phyloP scores from a whole-genome alignment of 1,284 basidiomycete species.

The Cystobasidiaceae sp. region DNA sequence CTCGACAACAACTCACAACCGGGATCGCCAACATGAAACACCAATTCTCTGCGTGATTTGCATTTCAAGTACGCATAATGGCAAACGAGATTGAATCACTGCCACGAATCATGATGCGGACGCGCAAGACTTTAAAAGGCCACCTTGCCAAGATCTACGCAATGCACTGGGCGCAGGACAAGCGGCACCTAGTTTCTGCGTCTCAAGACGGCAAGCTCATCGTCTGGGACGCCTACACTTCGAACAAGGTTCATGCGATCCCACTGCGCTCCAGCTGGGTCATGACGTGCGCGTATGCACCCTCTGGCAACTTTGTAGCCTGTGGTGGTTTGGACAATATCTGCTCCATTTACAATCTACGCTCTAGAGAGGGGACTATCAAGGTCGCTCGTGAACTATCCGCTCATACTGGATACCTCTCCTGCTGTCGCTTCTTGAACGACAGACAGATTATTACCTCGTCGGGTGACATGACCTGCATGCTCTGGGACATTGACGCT shows the following conservation, averaged over 20 bases:
- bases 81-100: slow-evolving; percentile 91
- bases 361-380: slow-evolving; percentile 59
- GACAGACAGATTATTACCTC: slow-evolving; percentile 96
- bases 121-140: slow-evolving; percentile 86
- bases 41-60: too few species aligned
- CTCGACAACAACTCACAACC: too few species aligned
- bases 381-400: slow-evolving; percentile 72
- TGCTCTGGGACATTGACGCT: slow-evolving; percentile 98
- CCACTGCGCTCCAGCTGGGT: slow-evolving; percentile 97
- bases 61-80: slow-evolving; percentile 96
- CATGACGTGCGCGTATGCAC: slow-evolving; percentile 99
- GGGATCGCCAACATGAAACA: too few species aligned
- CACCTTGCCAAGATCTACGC: slow-evolving; percentile 99
- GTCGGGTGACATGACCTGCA: slow-evolving; percentile 98
- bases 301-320: slow-evolving; percentile 92
- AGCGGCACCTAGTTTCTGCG: slow-evolving; percentile 93
- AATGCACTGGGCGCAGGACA: slow-evolving; percentile 97
- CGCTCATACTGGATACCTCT: slow-evolving; percentile 95
- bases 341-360: slow-evolving; percentile 93
- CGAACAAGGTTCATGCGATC: slow-evolving; percentile 99
- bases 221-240: slow-evolving; percentile 99
- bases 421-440: slow-evolving; percentile 96
- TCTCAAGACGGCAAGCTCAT: slow-evolving; percentile 99
- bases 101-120: slow-evolving; percentile 91
- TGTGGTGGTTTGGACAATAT: slow-evolving; percentile 99